Evolutionary conservation across 2,329 filamentous ascomycete genomes (phyloP), one percentile per base, ranked within the genome.

Genomic region (Keithomyces neogunnii): DNA sequence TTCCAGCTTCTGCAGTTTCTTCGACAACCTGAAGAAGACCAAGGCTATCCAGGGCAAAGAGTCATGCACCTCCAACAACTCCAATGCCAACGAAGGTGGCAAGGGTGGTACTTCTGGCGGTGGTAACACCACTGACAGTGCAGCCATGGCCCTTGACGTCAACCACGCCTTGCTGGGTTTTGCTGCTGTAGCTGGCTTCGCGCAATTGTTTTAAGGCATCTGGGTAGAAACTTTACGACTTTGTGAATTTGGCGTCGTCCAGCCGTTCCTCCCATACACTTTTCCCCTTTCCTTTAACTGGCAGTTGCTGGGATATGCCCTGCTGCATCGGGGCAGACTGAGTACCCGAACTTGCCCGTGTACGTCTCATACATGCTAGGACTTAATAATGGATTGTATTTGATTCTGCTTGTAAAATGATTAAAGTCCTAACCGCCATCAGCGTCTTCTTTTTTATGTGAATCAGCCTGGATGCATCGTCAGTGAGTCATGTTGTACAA

Each of bases 1-100:
- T 56, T 56, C 57, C 53, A 62, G 67, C 52, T 82, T 87, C 75
- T 65, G 69, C 49, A 58, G 64, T 33, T 80, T 86, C 66, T 66
- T 80, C 53, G 62, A 73, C 55, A 64, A 75, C 36, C 57, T 62
- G 35, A 65, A 66, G 56, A 54, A 66, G 13, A 66, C 69, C 49
- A 69, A 66, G 49, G 66, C 72, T 48, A 65, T 71, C 44, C 60
- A 67, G 51, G 80, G 79, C 57, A 56, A 60, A 52, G 66, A 66
- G 56, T 67, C 60, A 33, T 84, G 80, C 73, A 67, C 67, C 31
- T 71, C 71, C 62, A 71, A 78, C 65, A 75, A 77, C 63, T 66
- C 67, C 47, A 62, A 73, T 44, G 78, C 79, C 65, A 80, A 81
- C 69, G 64, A 73, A 56, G 75, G 65, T 47, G 64, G 63, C 50